These are phyloP conservation scores for Bullera alba DNA, from an alignment of 768 basidiomycete species.

Conservation along the genomic window DNA sequence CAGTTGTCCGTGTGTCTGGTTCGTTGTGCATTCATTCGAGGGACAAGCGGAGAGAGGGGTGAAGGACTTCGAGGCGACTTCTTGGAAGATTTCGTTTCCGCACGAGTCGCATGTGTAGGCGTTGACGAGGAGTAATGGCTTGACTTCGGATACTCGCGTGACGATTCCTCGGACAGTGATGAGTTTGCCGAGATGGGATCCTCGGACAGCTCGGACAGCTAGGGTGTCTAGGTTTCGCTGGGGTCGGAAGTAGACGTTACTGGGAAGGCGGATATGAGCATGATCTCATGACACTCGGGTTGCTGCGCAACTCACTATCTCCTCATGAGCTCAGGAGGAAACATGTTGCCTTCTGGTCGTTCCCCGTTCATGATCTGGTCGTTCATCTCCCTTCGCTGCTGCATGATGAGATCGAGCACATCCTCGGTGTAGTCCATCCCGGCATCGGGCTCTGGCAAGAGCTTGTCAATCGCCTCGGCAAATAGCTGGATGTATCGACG, in stretches of 20 bases:
- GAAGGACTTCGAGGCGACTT: slow-evolving; percentile 86
- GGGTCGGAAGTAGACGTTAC: slow-evolving; percentile 91
- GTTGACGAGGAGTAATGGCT: slow-evolving; percentile 91
- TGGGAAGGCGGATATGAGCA: slow-evolving; percentile 39
- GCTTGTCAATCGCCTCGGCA: slow-evolving; percentile 78
- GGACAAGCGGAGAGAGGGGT: slow-evolving; percentile 85
- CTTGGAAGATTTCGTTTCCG: slow-evolving; percentile 97
- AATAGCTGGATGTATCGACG: slow-evolving; percentile 86
- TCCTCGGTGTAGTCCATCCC: slow-evolving; percentile 88
- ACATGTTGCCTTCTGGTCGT: slow-evolving; percentile 50
- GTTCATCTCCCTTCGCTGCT: slow-evolving; percentile 84
- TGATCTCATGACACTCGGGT: neutral
- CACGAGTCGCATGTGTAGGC: slow-evolving; percentile 98
- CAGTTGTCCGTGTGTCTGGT: slow-evolving; percentile 76
- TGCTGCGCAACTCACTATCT: slow-evolving; percentile 68
- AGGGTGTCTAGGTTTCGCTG: slow-evolving; percentile 51
- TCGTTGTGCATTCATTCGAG: slow-evolving; percentile 72
- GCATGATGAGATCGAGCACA: slow-evolving; percentile 92
- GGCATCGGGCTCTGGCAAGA: slow-evolving; percentile 80
- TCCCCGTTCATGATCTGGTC: slow-evolving; percentile 51
- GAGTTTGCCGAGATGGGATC: slow-evolving; percentile 75
- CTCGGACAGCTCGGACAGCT: slow-evolving; percentile 87
- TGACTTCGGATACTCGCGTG: slow-evolving; percentile 97
- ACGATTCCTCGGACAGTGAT: slow-evolving; percentile 97
- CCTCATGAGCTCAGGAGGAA: slow-evolving; percentile 83